Evolutionary conservation across 2,329 filamentous ascomycete species (phyloP), one percentile per base, ranked within the genome.

Genomic region (Sporothrix protearum): DNA sequence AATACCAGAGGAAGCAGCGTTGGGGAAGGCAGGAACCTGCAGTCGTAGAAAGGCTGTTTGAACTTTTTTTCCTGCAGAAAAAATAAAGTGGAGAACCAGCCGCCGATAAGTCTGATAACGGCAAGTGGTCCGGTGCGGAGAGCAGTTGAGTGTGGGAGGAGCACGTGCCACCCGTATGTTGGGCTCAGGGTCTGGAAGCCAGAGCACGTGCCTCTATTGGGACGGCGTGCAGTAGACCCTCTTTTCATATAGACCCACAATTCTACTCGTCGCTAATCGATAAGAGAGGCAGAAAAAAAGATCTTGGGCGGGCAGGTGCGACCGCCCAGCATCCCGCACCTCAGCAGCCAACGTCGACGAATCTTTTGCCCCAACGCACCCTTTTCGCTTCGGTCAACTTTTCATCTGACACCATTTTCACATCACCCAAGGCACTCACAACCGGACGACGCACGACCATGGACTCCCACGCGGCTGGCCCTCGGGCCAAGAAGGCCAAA

Each of bases 401-500:
- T n/a, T n/a, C n/a, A n/a, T n/a, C n/a, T 59, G 7, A 5, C 59
- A 4, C 28, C 25, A 14, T 10, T 2, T 14, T 19, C 42, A 51
- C 61, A 39, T 16, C 6, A 12, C 19, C 30, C n/a, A 6, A 28
- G 25, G 33, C 51, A 63, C 55, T 30, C 22, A 1, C 1, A 5
- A 22, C 25, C 36, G 16, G 28, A 19, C 45, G 9, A 68, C 19
- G 9, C 16, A 14, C 51, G n/a, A 33, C 22, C 12, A 25, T 71
- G 69, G 59, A 45, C 16, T 36, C 57, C 1, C 28, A 74, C 42
- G 75, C 78, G 74, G 79, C 80, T 28, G 76, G 79, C 71, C 85
- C 84, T 76, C 84, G 83, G 78, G 77, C 78, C 45, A 85, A 86
- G 78, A 82, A 84, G 36, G 79, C 79, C 73, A 77, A 77, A 72